These are phyloP conservation scores for Coemansia sp. DNA, from an alignment of 192 early-diverging fungal genomes.

Conservation along the genomic window DNA sequence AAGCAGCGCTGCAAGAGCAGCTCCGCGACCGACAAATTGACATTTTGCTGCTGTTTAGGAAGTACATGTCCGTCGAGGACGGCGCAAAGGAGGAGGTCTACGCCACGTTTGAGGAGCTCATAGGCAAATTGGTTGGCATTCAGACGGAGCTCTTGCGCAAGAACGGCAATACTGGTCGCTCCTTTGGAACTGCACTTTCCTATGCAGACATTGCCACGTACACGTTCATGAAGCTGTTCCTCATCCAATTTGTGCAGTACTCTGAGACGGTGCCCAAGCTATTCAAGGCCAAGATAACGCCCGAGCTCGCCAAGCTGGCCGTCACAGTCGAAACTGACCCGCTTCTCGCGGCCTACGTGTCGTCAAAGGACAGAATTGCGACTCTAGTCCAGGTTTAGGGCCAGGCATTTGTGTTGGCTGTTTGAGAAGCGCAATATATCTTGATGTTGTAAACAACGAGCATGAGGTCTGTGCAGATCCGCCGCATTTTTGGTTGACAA, in stretches of 20 bases:
- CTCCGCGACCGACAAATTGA: conserved; percentile 20
- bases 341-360: neutral
- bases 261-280: neutral
- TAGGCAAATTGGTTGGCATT: conserved; percentile 26
- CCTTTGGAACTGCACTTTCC: conserved; percentile 47
- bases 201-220: conserved; percentile 46
- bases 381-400: neutral
- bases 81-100: neutral
- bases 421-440: no score
- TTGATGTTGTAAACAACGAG: no score
- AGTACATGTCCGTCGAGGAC: neutral
- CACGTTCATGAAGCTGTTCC: conserved; percentile 18
- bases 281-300: conserved; percentile 19
- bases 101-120: conserved; percentile 18
- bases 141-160: conserved; percentile 43
- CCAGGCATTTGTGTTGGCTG: no score
- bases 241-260: neutral
- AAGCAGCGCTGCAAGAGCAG: conserved; percentile 32
- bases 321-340: conserved; percentile 23
- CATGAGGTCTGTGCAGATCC: neutral
- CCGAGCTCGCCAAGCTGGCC: conserved; percentile 36
- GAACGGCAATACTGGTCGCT: conserved; percentile 61
- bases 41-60: neutral
- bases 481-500: neutral
- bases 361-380: neutral